Evolutionary conservation across 2,329 filamentous ascomycete genomes (phyloP).

Genomic region (Trichoderma koningiopsis): DNA sequence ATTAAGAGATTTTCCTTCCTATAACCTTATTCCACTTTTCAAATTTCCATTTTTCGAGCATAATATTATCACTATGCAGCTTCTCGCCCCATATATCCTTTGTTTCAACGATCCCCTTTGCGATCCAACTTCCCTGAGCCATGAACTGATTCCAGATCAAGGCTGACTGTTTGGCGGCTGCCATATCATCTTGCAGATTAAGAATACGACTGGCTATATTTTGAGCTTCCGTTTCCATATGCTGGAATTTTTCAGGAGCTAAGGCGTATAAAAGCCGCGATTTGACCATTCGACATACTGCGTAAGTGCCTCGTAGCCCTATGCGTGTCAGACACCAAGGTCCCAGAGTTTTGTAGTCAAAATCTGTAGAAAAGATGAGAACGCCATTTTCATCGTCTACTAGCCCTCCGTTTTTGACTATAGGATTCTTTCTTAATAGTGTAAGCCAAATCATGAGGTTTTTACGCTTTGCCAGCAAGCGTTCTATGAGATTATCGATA

Average conservation of each 20-base stretch:
- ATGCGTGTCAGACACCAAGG: conserved; percentile 18
- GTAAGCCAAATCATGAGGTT: conserved; percentile 15
- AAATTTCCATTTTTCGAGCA: conserved; percentile 12
- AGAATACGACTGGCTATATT: background rate
- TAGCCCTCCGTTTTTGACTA: background rate
- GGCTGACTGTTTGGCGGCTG: background rate
- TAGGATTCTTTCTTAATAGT: background rate
- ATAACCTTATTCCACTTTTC: conserved; percentile 10
- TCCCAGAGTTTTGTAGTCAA: conserved; percentile 2
- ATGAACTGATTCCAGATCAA: conserved; percentile 13
- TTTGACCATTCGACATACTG: conserved; percentile 22
- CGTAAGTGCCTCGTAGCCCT: conserved; percentile 5
- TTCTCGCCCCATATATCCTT: conserved; percentile 1
- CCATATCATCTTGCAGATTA: conserved; percentile 3
- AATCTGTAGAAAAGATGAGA: background rate
- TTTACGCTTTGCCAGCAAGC: conserved; percentile 5
- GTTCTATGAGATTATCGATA: background rate
- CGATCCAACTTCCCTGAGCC: conserved; percentile 20
- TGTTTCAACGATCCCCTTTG: conserved; percentile 9
- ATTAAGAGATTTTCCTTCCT: conserved; percentile 11
- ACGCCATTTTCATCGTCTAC: conserved; percentile 10
- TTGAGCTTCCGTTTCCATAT: background rate
- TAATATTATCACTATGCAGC: background rate
- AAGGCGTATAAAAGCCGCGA: conserved; percentile 5
- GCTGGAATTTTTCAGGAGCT: background rate